Evolutionary conservation across 805 yeast species (phyloP), one percentile per base, ranked within the genome.

Genomic region (Jamesozyma lodderae): DNA sequence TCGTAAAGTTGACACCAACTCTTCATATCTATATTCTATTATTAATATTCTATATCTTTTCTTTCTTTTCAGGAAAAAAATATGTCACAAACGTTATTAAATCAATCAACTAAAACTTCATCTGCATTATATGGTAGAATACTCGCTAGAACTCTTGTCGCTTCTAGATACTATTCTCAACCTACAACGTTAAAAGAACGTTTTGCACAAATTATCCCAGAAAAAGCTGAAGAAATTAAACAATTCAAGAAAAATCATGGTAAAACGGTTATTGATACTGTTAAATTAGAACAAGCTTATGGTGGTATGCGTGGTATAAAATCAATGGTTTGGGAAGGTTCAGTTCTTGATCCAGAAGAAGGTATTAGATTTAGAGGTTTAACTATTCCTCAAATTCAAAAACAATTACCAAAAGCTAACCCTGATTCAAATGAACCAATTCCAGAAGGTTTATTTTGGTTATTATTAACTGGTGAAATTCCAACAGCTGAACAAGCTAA

Each of bases 261-360:
- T 55, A 73, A 79, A 41, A 64, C 69, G 35, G 70, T 67, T 36
- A 78, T 82, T 47, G 90, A 86, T 49, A 85, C 81, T 63, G 81
- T 81, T 46, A 63, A 70, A 41, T 68, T 82, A 45, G 85, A 78
- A 62, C 90, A 81, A 67, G 88, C 87, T 29, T 83, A 81, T 66
- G 94, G 94, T 68, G 94, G 94, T 69, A 79, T 79, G 88, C 75
- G 94, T 63, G 94, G 94, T 59, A 79, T 82, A 63, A 78, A 79
- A 64, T 84, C 85, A 52, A 69, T 83, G 45, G 87, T 82, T 38
- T 82, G 92, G 92, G 94, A 82, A 70, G 90, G 90, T 48, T 81
- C 90, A 35, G 90, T 81, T 23, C 67, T 82, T 53, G 94, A 82
- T 60, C 81, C 94, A 42, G 75, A 75, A 48, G 92, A 82, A 64